These are phyloP conservation scores for Taxawa tesnikishii DNA, from an alignment of 2,329 filamentous ascomycete species.

Conservation along the genomic window DNA sequence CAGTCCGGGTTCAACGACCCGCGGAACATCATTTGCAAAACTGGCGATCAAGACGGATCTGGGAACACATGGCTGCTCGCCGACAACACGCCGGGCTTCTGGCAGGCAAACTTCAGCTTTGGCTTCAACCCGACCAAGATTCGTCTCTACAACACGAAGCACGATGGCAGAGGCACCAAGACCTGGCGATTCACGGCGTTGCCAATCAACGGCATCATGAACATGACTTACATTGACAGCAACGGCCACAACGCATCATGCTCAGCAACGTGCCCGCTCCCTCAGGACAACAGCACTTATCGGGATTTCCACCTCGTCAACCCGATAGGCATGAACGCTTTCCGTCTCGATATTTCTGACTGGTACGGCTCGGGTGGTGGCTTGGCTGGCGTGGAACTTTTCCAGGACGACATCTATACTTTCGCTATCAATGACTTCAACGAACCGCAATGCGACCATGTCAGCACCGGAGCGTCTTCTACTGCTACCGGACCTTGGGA, in stretches of 20 bases:
- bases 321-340: conserved; percentile 71
- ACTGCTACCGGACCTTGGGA: conserved; percentile 65
- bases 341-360: conserved; percentile 72
- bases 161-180: conserved; percentile 70
- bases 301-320: conserved; percentile 94
- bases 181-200: conserved; percentile 77
- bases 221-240: conserved; percentile 78
- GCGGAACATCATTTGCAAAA: conserved; percentile 71
- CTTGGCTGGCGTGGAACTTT: conserved; percentile 74
- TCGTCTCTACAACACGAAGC: conserved; percentile 75
- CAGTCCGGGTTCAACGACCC: conserved; percentile 60
- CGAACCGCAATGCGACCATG: conserved; percentile 64
- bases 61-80: conserved; percentile 73
- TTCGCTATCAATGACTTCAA: conserved; percentile 85
- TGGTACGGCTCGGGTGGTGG: conserved; percentile 84
- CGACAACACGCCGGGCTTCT: conserved; percentile 65
- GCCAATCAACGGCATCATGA: conserved; percentile 87
- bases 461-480: conserved; percentile 50
- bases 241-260: conserved; percentile 57
- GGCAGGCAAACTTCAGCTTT: conserved; percentile 73
- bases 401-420: conserved; percentile 54
- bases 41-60: conserved; percentile 50
- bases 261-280: conserved; percentile 75
- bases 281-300: conserved; percentile 51
- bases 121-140: conserved; percentile 79